These are phyloP conservation scores for Darksidea phi DNA, from an alignment of 495 filamentous ascomycete species.

Conservation along the genomic window DNA sequence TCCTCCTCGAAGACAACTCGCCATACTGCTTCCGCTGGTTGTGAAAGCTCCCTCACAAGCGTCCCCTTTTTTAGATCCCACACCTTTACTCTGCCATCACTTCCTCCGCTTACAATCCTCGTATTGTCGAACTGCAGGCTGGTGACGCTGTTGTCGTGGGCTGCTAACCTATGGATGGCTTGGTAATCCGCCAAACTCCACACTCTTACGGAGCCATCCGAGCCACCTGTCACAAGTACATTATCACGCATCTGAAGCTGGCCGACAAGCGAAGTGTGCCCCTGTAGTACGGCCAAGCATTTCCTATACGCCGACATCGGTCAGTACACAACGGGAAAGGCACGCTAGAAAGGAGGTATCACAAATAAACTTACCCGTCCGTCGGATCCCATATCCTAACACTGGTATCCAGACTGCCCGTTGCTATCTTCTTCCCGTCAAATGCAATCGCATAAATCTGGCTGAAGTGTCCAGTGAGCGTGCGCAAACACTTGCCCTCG, in stretches of 20 bases:
- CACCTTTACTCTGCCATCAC: slow-evolving; percentile 93
- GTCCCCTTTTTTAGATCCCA: slow-evolving; percentile 92
- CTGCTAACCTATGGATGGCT: slow-evolving; percentile 88
- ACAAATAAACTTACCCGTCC: slow-evolving; percentile 64
- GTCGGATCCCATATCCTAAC: slow-evolving; percentile 95
- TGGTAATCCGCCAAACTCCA: slow-evolving; percentile 89
- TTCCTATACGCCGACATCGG: slow-evolving; percentile 50
- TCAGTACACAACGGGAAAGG: slow-evolving; percentile 1
- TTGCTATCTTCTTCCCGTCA: slow-evolving; percentile 89
- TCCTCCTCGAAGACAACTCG: slow-evolving; percentile 97
- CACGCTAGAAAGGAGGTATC: slow-evolving; percentile 5
- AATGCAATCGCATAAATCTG: slow-evolving; percentile 99
- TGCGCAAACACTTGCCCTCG: slow-evolving; percentile 84
- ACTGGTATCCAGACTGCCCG: slow-evolving; percentile 93
- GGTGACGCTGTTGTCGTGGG: slow-evolving; percentile 98
- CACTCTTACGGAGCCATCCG: slow-evolving; percentile 90
- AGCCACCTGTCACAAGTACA: slow-evolving; percentile 93
- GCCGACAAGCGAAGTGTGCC: slow-evolving; percentile 95
- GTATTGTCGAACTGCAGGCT: slow-evolving; percentile 95
- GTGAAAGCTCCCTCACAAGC: slow-evolving; percentile 84
- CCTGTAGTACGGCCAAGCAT: slow-evolving; percentile 90
- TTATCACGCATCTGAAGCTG: slow-evolving; percentile 93
- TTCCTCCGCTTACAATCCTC: slow-evolving; percentile 90
- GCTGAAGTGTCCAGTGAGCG: slow-evolving; percentile 92
- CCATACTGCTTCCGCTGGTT: slow-evolving; percentile 93